phyloP scores from a whole-genome alignment of 2,329 filamentous ascomycete species.

The Lecanicillium sp. region DNA sequence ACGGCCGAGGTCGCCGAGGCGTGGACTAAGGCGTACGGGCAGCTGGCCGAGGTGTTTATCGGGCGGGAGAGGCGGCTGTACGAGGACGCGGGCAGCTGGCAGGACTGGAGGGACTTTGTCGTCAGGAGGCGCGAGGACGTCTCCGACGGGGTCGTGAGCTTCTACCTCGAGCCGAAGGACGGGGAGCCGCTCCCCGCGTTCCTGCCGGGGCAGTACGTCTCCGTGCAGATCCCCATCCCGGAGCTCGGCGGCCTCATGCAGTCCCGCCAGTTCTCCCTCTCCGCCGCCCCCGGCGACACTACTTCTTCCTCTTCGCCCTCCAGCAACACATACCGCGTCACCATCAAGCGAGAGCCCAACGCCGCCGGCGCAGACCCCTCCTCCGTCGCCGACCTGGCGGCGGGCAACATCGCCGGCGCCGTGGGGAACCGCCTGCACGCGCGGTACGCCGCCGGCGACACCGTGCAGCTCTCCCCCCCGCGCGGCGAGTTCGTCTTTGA shows the following conservation, averaged over 20 bases:
- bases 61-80: slow-evolving; percentile 57
- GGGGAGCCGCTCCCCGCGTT: slow-evolving; percentile 50
- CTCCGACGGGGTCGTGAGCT: slow-evolving; percentile 55
- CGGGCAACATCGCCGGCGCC: slow-evolving; percentile 36
- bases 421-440: slow-evolving; percentile 49
- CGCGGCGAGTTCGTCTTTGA: slow-evolving; percentile 59
- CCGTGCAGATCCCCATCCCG: slow-evolving; percentile 56
- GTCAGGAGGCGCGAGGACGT: slow-evolving; percentile 58
- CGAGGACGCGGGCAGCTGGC: slow-evolving; percentile 39
- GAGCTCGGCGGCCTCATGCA: slow-evolving; percentile 56
- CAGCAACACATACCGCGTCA: slow-evolving; percentile 72
- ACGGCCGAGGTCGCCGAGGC: slow-evolving; percentile 62
- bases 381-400: slow-evolving; percentile 22
- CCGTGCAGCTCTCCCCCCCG: slow-evolving; percentile 50
- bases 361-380: slow-evolving; percentile 25
- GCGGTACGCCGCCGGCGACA: slow-evolving; percentile 42
- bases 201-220: slow-evolving; percentile 69
- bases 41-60: slow-evolving; percentile 68
- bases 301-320: slow-evolving; percentile 38
- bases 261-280: slow-evolving; percentile 70
- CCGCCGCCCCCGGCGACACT: slow-evolving; percentile 42
- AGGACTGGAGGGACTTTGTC: slow-evolving; percentile 44
- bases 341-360: slow-evolving; percentile 57
- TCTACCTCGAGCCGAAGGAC: slow-evolving; percentile 62
- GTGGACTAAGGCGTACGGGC: slow-evolving; percentile 66